Percentiles rank a stretch among this genome's conserved stretches.
Evolutionary conservation across 345 rosid species (phyloP).

Genomic region (Cardamine resedifolia): DNA sequence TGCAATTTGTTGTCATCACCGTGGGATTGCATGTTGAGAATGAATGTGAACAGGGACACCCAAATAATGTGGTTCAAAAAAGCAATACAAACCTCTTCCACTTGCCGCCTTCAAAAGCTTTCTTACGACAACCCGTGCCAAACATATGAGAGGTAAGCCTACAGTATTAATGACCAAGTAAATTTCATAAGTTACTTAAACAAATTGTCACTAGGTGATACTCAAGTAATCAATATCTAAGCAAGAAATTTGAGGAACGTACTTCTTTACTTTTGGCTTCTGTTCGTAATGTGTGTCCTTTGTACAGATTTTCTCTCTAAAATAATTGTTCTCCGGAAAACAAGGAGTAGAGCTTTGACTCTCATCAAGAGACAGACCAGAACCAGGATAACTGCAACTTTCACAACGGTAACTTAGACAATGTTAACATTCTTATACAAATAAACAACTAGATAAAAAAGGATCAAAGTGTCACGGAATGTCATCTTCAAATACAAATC

Average conservation of each 20-base stretch:
- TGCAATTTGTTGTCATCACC: neutral
- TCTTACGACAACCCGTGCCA: constrained; percentile 47
- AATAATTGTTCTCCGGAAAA: constrained; percentile 38
- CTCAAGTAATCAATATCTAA: neutral
- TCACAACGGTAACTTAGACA: constrained; percentile 17
- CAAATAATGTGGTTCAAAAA: neutral
- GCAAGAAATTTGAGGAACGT: constrained; percentile 8
- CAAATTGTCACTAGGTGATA: neutral
- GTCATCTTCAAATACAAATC: neutral
- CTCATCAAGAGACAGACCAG: constrained; percentile 41
- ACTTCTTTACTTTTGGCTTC: constrained; percentile 57
- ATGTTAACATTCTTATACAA: constrained; percentile 2
- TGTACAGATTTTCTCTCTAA: constrained; percentile 30
- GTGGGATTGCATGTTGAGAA: constrained; percentile 18
- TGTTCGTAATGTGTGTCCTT: constrained; percentile 33
- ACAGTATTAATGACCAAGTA: constrained; percentile 21
- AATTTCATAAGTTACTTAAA: neutral
- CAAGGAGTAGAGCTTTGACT: constrained; percentile 35
- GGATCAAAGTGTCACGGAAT: neutral
- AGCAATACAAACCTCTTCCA: constrained; percentile 56
- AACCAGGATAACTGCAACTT: constrained; percentile 45
- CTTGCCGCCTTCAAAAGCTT: constrained; percentile 52
- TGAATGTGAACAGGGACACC: neutral
- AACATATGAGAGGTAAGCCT: constrained; percentile 48
- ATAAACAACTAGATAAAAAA: constrained; percentile 1